Percentiles rank a stretch among this genome's conserved stretches.
Conservation (phyloP, 2,329 filamentous ascomycete species). For the Ceratocystis cacaofunesta region DNA sequence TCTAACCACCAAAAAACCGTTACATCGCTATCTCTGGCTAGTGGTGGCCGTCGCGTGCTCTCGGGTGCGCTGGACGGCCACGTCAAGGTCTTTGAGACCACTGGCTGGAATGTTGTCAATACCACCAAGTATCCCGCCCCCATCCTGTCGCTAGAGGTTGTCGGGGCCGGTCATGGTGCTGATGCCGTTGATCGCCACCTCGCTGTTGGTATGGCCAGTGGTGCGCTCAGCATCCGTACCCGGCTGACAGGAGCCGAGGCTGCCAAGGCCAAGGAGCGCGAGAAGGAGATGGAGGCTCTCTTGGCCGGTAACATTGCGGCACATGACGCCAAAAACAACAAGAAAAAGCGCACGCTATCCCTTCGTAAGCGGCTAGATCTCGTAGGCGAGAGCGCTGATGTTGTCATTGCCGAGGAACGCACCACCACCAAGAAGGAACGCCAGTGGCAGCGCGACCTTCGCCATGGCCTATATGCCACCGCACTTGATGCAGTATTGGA, state of each 20-base stretch:
- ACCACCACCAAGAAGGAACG: slow-evolving; percentile 43
- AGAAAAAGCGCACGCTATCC: slow-evolving; percentile 45
- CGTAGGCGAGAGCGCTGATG: slow-evolving; percentile 70
- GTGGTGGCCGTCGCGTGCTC: slow-evolving; percentile 64
- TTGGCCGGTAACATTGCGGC: slow-evolving; percentile 63
- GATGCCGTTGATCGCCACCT: slow-evolving; percentile 73
- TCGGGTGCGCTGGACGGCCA: slow-evolving; percentile 87
- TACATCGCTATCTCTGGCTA: slow-evolving; percentile 69
- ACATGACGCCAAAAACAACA: slow-evolving; percentile 57
- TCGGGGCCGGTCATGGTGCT: slow-evolving; percentile 30
- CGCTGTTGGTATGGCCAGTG: slow-evolving; percentile 86
- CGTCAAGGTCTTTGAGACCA: slow-evolving; percentile 92
- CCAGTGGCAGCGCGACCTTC: slow-evolving; percentile 67
- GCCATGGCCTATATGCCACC: slow-evolving; percentile 58
- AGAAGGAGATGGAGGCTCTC: slow-evolving; percentile 73
- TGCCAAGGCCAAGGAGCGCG: slow-evolving; percentile 55
- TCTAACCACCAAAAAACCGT: slow-evolving; percentile 97
- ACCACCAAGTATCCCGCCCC: slow-evolving; percentile 87
- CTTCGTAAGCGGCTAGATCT: slow-evolving; percentile 51
- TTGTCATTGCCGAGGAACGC: slow-evolving; percentile 63
- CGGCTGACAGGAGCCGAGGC: slow-evolving; percentile 75
- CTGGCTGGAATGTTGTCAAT: slow-evolving; percentile 89
- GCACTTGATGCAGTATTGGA: slow-evolving; percentile 70
- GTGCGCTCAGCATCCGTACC: slow-evolving; percentile 79
- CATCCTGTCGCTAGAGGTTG: slow-evolving; percentile 68